Percentiles rank a stretch among this genome's conserved stretches.
These are phyloP conservation scores for Neostapfia colusana DNA, from an alignment of 176 grass and related monocot species.

Conservation along the genomic window DNA sequence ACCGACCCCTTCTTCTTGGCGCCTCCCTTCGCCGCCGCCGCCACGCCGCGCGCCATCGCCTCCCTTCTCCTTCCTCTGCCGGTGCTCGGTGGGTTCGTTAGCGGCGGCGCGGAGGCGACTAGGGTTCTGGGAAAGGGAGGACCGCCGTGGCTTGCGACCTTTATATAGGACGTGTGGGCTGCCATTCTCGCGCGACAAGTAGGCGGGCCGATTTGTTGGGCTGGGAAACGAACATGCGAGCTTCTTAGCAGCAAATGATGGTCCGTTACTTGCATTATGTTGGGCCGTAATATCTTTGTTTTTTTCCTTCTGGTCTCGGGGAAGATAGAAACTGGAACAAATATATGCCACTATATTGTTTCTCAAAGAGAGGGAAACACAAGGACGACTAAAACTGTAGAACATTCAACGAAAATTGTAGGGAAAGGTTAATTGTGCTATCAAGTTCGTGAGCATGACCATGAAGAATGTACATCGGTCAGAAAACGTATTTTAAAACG, in stretches of 20 bases:
- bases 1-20: slow-evolving; percentile 79
- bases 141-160: neutral
- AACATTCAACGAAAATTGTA: too few species aligned
- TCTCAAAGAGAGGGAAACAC: too few species aligned
- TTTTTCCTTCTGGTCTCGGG: too few species aligned
- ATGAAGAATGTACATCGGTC: too few species aligned
- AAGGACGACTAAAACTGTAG: too few species aligned
- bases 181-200: neutral
- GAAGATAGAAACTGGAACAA: too few species aligned
- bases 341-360: too few species aligned
- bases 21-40: slow-evolving; percentile 40
- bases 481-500: too few species aligned
- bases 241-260: neutral
- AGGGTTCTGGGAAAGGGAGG: neutral
- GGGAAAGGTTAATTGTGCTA: too few species aligned
- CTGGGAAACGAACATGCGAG: neutral
- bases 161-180: neutral
- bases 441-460: too few species aligned
- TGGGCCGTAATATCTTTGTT: too few species aligned
- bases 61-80: neutral
- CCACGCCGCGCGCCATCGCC: slow-evolving; percentile 51
- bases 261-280: neutral
- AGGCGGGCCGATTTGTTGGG: neutral
- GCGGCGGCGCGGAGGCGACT: neutral
- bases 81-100: neutral